Conservation (phyloP, 2,329 filamentous ascomycete genomes). For the Mariannaea sp. region DNA sequence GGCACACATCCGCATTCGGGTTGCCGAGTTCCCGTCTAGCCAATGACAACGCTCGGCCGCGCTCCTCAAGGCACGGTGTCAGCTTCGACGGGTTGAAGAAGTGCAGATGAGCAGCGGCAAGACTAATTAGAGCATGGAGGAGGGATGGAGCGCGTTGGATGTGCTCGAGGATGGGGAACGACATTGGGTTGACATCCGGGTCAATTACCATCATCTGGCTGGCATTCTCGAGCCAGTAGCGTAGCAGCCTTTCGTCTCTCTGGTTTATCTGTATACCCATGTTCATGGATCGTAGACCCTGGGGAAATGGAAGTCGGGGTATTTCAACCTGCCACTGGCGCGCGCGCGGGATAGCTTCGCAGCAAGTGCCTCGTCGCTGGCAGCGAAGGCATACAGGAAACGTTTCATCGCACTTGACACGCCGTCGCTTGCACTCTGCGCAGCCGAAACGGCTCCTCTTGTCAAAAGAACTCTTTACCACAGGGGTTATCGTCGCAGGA, state of each 20-base stretch:
- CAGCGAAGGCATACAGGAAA: background rate
- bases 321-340: background rate
- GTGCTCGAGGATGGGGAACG: background rate
- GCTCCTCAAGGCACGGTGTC: background rate
- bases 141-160: background rate
- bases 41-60: background rate
- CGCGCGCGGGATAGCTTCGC: background rate
- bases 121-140: background rate
- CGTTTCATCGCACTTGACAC: background rate
- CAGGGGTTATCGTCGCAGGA: no score
- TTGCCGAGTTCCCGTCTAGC: background rate
- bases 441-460: background rate
- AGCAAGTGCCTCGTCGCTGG: background rate
- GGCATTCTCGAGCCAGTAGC: background rate
- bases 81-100: conserved; percentile 4
- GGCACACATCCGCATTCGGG: background rate
- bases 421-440: background rate
- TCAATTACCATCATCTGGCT: background rate
- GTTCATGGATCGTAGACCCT: background rate
- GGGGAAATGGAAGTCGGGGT: background rate
- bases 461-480: no score
- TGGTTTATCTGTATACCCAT: no score
- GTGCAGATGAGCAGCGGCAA: conserved; percentile 2
- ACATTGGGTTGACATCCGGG: background rate
- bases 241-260: background rate